phyloP scores from a whole-genome alignment of 2,329 filamentous ascomycete species.

The Ceratocystis lukuohia region DNA sequence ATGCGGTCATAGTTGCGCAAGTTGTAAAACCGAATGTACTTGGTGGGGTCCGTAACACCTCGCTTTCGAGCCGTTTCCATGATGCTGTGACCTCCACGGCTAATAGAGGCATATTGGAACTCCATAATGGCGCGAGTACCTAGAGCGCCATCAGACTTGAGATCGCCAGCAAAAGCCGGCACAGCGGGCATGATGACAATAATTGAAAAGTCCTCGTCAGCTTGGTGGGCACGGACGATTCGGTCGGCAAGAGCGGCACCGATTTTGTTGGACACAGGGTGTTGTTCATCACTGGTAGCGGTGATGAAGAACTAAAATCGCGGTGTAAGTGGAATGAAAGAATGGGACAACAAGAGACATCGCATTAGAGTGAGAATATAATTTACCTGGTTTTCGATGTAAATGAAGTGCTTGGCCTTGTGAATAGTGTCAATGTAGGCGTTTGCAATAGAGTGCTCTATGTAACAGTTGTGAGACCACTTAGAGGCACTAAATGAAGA shows the following conservation, averaged over 20 bases:
- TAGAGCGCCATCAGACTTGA: conserved; percentile 57
- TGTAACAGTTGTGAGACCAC: conserved; percentile 40
- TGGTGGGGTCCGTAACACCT: conserved; percentile 52
- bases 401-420: conserved; percentile 58
- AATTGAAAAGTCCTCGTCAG: conserved; percentile 55
- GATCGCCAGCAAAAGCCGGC: conserved; percentile 69
- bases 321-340: conserved; percentile 15
- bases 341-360: background rate
- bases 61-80: conserved; percentile 57
- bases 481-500: conserved; percentile 30
- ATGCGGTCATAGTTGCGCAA: conserved; percentile 73
- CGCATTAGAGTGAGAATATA: no score
- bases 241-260: conserved; percentile 67
- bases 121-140: conserved; percentile 80
- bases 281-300: conserved; percentile 55
- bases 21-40: conserved; percentile 77
- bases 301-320: conserved; percentile 65
- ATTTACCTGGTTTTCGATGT: conserved; percentile 58
- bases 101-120: conserved; percentile 71
- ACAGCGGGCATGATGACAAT: conserved; percentile 69
- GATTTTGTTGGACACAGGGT: conserved; percentile 63
- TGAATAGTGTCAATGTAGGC: conserved; percentile 64
- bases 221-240: conserved; percentile 55
- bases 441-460: conserved; percentile 69
- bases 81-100: conserved; percentile 62